Evolutionary conservation across 345 rosid genomes (phyloP).

Genomic region (Schrenkiella parvula): DNA sequence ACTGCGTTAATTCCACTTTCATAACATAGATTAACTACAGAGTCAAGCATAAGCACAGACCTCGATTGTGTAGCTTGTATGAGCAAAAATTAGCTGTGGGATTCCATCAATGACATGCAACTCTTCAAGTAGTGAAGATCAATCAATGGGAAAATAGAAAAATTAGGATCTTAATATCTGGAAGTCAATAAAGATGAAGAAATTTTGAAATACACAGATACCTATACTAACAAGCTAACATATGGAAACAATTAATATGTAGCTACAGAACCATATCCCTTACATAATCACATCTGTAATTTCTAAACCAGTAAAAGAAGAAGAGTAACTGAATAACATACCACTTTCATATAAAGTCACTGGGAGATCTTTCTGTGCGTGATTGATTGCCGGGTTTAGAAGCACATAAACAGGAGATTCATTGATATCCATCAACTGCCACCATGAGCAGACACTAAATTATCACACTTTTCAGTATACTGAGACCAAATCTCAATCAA

Average conservation of each 20-base stretch:
- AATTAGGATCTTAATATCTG: slow-evolving; percentile 5
- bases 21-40: neutral
- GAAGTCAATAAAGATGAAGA: neutral
- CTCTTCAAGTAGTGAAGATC: slow-evolving; percentile 43
- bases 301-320: neutral
- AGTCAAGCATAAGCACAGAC: slow-evolving; percentile 31
- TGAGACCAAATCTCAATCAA: neutral
- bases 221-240: neutral
- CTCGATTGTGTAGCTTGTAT: slow-evolving; percentile 93
- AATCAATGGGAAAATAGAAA: neutral
- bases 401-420: slow-evolving; percentile 95
- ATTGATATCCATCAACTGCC: slow-evolving; percentile 92
- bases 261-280: neutral
- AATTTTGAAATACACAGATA: neutral
- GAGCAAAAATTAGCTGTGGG: slow-evolving; percentile 85
- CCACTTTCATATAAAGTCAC: slow-evolving; percentile 89
- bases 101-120: slow-evolving; percentile 95
- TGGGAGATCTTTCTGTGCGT: slow-evolving; percentile 90
- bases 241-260: neutral
- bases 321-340: slow-evolving; percentile 12
- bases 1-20: neutral
- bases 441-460: neutral
- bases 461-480: neutral
- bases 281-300: neutral
- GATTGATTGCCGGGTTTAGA: slow-evolving; percentile 81